Evolutionary conservation across 2,329 filamentous ascomycete genomes (phyloP).

Genomic region (Ophiocordyceps camponoti-floridani): DNA sequence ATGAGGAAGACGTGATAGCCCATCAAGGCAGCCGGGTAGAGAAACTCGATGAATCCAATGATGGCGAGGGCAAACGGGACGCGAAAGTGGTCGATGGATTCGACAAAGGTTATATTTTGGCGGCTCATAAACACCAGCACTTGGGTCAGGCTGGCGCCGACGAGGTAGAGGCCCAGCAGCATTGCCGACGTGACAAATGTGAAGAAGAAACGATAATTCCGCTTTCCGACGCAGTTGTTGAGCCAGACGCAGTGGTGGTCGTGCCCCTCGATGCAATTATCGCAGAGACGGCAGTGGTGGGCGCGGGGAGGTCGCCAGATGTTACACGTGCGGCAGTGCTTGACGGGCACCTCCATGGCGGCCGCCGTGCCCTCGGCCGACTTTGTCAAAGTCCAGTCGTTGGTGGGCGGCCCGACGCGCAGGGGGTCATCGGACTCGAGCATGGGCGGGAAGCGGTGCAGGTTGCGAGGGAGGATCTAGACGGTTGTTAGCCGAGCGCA

Average conservation of each 20-base stretch:
- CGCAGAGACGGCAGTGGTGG: slow-evolving; percentile 91
- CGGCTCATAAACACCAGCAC: slow-evolving; percentile 52
- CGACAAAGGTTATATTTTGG: slow-evolving; percentile 47
- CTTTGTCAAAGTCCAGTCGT: slow-evolving; percentile 85
- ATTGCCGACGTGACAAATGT: slow-evolving; percentile 71
- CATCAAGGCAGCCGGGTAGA: slow-evolving; percentile 71
- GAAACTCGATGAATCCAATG: slow-evolving; percentile 54
- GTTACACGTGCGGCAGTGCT: slow-evolving; percentile 95
- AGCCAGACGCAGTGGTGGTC: slow-evolving; percentile 99
- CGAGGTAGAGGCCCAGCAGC: slow-evolving; percentile 55
- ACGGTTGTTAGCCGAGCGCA: slow-evolving; percentile 22
- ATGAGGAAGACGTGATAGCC: slow-evolving; percentile 86
- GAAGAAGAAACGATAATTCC: slow-evolving; percentile 98
- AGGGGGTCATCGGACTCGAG: slow-evolving; percentile 67
- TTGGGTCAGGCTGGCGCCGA: slow-evolving; percentile 65
- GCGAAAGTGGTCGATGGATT: slow-evolving; percentile 51
- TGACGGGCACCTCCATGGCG: slow-evolving; percentile 94
- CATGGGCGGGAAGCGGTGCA: slow-evolving; percentile 70
- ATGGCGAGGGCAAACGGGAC: slow-evolving; percentile 81
- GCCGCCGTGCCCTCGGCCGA: slow-evolving; percentile 57
- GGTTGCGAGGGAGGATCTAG: slow-evolving; percentile 85
- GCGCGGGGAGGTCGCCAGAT: slow-evolving; percentile 93
- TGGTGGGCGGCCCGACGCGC: slow-evolving; percentile 65
- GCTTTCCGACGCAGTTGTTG: slow-evolving; percentile 91
- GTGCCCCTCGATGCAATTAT: slow-evolving; percentile 93